phyloP scores from a whole-genome alignment of 306 rosid species.

The Cotoneaster glaucophyllus region DNA sequence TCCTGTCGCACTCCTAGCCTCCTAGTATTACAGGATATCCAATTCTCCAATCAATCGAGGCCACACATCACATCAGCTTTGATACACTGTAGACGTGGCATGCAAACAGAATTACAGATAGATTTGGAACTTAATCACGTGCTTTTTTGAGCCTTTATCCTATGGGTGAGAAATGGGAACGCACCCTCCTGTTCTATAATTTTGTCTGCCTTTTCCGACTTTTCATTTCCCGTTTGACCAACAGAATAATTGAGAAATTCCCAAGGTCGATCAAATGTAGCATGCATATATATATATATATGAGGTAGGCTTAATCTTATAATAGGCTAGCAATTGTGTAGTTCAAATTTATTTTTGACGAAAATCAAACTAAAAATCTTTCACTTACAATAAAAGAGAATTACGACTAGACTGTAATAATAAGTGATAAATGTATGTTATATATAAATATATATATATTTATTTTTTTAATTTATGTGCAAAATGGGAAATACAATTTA shows the following conservation, averaged over 20 bases:
- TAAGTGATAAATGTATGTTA: too few relatives aligned
- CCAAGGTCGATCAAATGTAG: neutral
- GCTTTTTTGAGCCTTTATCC: neutral
- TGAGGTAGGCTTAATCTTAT: accelerated
- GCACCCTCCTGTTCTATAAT: neutral
- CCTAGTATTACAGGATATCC: neutral
- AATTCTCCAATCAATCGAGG: neutral
- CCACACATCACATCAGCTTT: too few relatives aligned
- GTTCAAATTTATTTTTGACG: too few relatives aligned
- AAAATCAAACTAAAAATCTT: too few relatives aligned
- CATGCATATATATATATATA: too few relatives aligned
- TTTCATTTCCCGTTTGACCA: neutral
- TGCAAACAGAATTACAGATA: too few relatives aligned
- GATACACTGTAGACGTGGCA: constrained; percentile 5
- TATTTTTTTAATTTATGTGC: neutral
- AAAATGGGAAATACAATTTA: neutral
- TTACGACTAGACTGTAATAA: accelerated
- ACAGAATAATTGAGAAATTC: neutral
- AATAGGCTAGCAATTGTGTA: accelerated
- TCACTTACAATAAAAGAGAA: accelerated
- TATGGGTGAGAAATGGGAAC: constrained; percentile 14
- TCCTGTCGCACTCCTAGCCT: neutral
- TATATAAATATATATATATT: too few relatives aligned
- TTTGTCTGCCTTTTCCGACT: neutral
- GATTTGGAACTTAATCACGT: neutral